Evolutionary conservation across 441 rosid species (phyloP), one percentile per base, ranked within the genome.

Genomic region (Manihot esculenta): DNA sequence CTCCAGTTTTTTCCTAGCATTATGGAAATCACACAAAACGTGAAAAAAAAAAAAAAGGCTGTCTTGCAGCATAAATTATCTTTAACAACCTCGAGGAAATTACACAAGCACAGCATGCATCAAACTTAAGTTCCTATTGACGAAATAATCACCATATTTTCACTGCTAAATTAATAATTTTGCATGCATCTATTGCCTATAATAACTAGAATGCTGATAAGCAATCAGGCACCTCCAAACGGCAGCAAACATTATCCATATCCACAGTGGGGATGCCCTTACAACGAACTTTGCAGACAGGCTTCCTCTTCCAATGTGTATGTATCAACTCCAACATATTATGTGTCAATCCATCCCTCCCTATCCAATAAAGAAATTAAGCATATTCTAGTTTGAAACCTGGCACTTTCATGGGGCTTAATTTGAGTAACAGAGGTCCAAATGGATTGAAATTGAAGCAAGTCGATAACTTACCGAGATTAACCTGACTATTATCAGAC

Each of bases 261-360:
- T 93, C 98, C 5, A 93, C 86, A 0, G 98, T 93, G 1, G 97
- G 98, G 75, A 93, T 87, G 50, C 98, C 98, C 69, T 89, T 86
- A 71, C 93, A 94, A 20, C 88, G 87, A 77, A 94, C 87, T 69
- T 94, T 94, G 70, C 96, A 85, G 41, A 94, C 91, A 24, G 87
- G 84, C 50, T 79, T 80, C 50, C 97, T 83, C 81, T 84, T 91
- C 97, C 97, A 94, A 79, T 94, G 98, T 2, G 83, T 62, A 76
- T 91, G 97, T 68, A 94, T 69, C 84, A 94, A 74, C 50, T 91
- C 97, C 90, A 93, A 82, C 98, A 93, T 93, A 61, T 91, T 93
- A 80, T 89, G 98, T 0, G 98, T 93, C 80, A 91, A 82, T 54
- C 98, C 98, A 76, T 93, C 98, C 68, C 98, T 88, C 23, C 98